Percentiles rank a stretch among this genome's conserved stretches.
These are phyloP conservation scores for Gypsophila paniculata DNA, from an alignment of 179 eudicot species.

Conservation along the genomic window DNA sequence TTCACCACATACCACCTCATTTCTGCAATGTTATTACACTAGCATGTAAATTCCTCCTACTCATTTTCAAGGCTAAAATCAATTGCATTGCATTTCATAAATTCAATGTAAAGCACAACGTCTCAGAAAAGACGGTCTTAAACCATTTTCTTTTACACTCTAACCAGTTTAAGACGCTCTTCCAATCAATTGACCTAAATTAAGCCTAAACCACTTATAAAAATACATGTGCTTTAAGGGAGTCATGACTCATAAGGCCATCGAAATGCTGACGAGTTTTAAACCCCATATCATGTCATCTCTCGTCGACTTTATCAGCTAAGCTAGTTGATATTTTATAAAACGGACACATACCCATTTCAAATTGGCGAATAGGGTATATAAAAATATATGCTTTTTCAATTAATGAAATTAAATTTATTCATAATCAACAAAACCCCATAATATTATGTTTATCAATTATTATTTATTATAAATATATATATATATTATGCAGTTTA, in stretches of 20 bases:
- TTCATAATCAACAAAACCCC: not conserved
- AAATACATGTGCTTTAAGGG: too few relatives aligned
- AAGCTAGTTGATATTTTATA: not conserved
- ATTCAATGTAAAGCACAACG: too few relatives aligned
- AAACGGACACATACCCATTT: constrained; percentile 5
- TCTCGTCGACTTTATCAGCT: not conserved
- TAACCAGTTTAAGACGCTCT: too few relatives aligned
- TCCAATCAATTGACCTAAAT: too few relatives aligned
- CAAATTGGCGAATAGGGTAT: constrained; percentile 13
- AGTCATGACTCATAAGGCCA: too few relatives aligned
- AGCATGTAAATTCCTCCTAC: not conserved
- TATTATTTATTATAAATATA: not conserved
- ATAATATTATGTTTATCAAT: not conserved
- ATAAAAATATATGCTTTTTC: not conserved
- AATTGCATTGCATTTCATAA: not conserved
- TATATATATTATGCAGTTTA: not conserved
- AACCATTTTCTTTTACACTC: too few relatives aligned
- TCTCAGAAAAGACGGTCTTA: too few relatives aligned
- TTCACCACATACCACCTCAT: constrained; percentile 37
- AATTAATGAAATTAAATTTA: constrained; percentile 1
- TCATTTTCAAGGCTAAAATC: not conserved
- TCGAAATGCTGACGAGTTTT: too few relatives aligned
- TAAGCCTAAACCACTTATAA: too few relatives aligned
- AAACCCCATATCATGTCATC: not conserved
- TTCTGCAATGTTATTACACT: constrained; percentile 28